Conservation (phyloP, 805 yeast genomes). For the Ogataea zsoltii region DNA sequence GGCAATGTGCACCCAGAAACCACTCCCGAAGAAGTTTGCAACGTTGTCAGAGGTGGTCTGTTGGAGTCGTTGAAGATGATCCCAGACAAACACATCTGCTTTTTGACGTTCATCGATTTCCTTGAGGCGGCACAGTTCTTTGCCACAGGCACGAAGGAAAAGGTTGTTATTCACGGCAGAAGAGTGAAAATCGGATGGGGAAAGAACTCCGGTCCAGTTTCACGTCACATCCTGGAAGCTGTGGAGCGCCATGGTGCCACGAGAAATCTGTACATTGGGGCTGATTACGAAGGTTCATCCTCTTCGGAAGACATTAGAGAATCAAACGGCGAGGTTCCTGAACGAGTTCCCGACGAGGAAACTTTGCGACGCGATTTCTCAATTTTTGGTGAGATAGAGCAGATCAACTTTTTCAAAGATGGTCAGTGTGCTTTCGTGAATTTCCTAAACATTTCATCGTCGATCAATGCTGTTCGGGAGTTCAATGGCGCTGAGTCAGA, state of each 20-base stretch:
- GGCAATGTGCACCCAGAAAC: conserved; percentile 67
- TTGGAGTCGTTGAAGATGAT: conserved; percentile 56
- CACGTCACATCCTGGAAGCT: conserved; percentile 55
- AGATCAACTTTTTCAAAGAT: conserved; percentile 68
- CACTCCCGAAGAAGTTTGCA: conserved; percentile 71
- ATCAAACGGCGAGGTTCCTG: conserved; percentile 18
- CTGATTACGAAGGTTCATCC: conserved; percentile 44
- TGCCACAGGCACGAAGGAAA: conserved; percentile 50
- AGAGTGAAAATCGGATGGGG: conserved; percentile 74
- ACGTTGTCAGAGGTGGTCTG: conserved; percentile 75
- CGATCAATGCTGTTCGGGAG: conserved; percentile 62
- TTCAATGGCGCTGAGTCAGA: conserved; percentile 42
- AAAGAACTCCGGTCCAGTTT: conserved; percentile 63
- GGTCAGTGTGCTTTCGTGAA: conserved; percentile 76
- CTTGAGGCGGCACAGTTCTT: conserved; percentile 66
- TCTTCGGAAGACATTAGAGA: too few relatives aligned
- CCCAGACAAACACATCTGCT: conserved; percentile 59
- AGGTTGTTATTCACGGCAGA: conserved; percentile 60
- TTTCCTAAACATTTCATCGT: conserved; percentile 61
- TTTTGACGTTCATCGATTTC: conserved; percentile 67
- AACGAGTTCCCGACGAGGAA: conserved; percentile 45
- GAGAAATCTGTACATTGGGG: conserved; percentile 74
- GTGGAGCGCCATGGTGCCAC: conserved; percentile 66
- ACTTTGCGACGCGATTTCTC: conserved; percentile 60
- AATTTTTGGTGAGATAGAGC: conserved; percentile 71